Percentiles rank a stretch among this genome's conserved stretches.
These are phyloP conservation scores for Friedmanniomyces endolithicus DNA, from an alignment of 495 filamentous ascomycete species.

Conservation along the genomic window DNA sequence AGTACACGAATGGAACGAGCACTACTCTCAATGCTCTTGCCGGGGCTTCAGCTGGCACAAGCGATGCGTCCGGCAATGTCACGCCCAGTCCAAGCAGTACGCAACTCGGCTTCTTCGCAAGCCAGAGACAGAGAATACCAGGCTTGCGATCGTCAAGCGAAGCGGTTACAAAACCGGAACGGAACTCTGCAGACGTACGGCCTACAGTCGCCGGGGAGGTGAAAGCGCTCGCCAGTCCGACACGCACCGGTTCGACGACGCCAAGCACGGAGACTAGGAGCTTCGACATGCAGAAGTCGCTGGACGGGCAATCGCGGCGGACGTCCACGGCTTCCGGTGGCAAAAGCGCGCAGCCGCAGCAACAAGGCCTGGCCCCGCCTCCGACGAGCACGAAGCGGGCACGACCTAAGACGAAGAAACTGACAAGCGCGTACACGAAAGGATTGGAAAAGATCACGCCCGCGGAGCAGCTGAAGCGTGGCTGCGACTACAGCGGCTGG, in stretches of 20 bases:
- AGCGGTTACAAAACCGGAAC: constrained; percentile 53
- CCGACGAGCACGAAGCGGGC: constrained; percentile 12
- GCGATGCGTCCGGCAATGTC: not conserved
- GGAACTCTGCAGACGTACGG: constrained; percentile 35
- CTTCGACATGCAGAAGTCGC: constrained; percentile 33
- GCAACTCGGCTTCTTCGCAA: constrained; percentile 22
- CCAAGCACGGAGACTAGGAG: constrained; percentile 35
- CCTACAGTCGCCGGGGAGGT: constrained; percentile 44
- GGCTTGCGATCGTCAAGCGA: constrained; percentile 76
- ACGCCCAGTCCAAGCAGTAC: constrained; percentile 6
- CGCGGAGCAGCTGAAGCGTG: constrained; percentile 60
- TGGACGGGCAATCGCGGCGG: constrained; percentile 14
- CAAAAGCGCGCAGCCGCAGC: constrained; percentile 9
- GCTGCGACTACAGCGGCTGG: constrained; percentile 92
- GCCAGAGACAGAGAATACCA: constrained; percentile 25
- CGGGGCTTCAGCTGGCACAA: constrained; percentile 28
- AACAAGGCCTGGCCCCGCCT: constrained; percentile 8
- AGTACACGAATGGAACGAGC: constrained; percentile 26
- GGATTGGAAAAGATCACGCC: constrained; percentile 76
- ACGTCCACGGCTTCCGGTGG: constrained; percentile 9
- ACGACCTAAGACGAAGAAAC: constrained; percentile 65
- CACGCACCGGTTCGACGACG: constrained; percentile 71
- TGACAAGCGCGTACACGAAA: constrained; percentile 83
- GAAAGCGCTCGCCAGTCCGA: constrained; percentile 54
- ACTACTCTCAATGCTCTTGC: constrained; percentile 22